Evolutionary conservation across 345 rosid species (phyloP).

Genomic region (Eucalyptus urophylla): DNA sequence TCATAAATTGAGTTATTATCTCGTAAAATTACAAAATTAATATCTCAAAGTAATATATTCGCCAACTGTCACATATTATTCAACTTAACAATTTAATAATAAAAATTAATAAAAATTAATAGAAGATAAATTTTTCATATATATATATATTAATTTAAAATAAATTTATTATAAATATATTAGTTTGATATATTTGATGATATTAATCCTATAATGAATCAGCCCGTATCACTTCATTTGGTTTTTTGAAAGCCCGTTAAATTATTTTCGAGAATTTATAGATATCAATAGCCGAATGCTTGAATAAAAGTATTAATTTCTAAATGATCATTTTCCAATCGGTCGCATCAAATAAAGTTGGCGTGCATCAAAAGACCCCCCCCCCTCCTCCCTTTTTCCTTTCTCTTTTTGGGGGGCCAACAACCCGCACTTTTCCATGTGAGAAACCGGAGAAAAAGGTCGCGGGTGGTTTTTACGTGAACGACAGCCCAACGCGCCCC

Average conservation of each 20-base stretch:
- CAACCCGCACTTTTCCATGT: neutral
- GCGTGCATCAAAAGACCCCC: neutral
- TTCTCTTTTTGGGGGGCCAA: neutral
- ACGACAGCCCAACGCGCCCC: neutral
- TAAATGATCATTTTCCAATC: neutral
- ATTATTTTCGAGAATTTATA: neutral
- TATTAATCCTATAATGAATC: neutral
- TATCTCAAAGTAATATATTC: accelerated
- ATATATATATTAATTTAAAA: accelerated
- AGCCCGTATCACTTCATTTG: accelerated
- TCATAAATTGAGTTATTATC: accelerated
- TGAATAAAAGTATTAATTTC: neutral
- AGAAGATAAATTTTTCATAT: accelerated
- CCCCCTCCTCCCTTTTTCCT: accelerated
- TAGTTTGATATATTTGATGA: accelerated
- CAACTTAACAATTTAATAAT: accelerated
- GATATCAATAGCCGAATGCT: neutral
- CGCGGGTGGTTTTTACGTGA: neutral
- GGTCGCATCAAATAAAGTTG: neutral
- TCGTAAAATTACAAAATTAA: accelerated
- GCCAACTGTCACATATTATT: accelerated
- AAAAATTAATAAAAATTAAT: accelerated
- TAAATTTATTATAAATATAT: accelerated
- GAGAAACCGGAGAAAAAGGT: neutral
- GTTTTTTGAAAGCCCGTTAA: accelerated